These are phyloP conservation scores for Claviceps africana DNA, from an alignment of 2,329 filamentous ascomycete species.

Conservation along the genomic window DNA sequence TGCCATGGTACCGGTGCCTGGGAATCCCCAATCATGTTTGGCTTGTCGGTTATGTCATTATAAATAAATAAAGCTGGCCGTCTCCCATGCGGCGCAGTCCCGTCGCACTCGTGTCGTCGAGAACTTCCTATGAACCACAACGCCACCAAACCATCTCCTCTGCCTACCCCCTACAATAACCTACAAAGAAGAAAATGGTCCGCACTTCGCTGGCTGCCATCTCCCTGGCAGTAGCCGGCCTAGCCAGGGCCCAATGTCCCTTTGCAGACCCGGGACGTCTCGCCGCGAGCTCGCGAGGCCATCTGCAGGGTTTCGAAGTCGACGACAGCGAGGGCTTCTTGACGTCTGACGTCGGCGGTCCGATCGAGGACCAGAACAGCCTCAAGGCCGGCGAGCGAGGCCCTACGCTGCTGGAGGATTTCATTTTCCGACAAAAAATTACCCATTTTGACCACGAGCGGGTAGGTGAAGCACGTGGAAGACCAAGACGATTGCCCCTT, in stretches of 20 bases:
- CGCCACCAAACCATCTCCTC: background rate
- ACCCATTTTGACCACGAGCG: conserved; percentile 58
- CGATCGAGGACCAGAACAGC: conserved; percentile 52
- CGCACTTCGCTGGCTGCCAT: conserved; percentile 10
- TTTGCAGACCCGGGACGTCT: too few species aligned
- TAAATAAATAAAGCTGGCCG: conserved; percentile 2
- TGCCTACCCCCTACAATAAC: background rate
- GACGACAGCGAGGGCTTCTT: conserved; percentile 42
- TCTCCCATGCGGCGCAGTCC: background rate
- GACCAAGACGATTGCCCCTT: background rate
- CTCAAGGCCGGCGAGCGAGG: conserved; percentile 54
- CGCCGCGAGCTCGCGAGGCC: too few species aligned
- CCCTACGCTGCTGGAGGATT: conserved; percentile 57
- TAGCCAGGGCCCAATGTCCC: conserved; percentile 19
- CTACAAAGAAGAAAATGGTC: conserved; percentile 12
- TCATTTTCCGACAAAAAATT: conserved; percentile 59
- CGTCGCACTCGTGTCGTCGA: background rate
- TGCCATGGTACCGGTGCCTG: background rate
- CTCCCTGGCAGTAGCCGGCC: conserved; percentile 14
- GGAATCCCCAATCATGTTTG: background rate
- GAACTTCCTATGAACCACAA: background rate
- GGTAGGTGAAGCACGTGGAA: conserved; percentile 25
- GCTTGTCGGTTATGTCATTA: background rate
- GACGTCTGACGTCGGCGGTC: conserved; percentile 55
- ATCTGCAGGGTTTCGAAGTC: conserved; percentile 25